A percentile compares a stretch with the other conserved stretches of the same genome.
phyloP scores from a whole-genome alignment of 192 early-diverging fungal genomes.

The Backusella morwellensis region DNA sequence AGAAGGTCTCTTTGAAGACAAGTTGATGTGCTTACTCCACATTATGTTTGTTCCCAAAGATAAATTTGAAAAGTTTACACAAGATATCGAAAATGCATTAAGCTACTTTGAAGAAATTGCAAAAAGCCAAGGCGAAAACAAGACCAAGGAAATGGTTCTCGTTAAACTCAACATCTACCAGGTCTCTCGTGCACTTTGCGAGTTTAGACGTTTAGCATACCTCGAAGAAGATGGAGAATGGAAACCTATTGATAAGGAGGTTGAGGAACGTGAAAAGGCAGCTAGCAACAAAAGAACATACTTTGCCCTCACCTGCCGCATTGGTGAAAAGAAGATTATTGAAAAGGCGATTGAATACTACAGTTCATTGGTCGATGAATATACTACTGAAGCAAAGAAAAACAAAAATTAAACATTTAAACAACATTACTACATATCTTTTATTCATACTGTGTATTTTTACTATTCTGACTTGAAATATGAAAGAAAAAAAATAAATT shows the following conservation, averaged over 20 bases:
- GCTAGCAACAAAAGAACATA: constrained; percentile 12
- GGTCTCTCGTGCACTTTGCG: constrained; percentile 19
- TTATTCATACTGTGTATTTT: neutral
- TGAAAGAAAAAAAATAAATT: neutral
- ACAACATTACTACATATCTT: neutral
- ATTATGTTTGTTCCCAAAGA: constrained; percentile 52
- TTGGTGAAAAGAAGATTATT: constrained; percentile 34
- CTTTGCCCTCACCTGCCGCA: constrained; percentile 33
- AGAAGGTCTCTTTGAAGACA: constrained; percentile 48
- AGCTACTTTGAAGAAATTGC: constrained; percentile 44
- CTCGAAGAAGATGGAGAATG: constrained; percentile 6
- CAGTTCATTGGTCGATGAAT: constrained; percentile 8
- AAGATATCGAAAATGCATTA: constrained; percentile 43
- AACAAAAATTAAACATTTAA: neutral
- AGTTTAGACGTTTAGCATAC: constrained; percentile 18
- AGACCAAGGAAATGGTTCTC: constrained; percentile 5
- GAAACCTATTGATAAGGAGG: constrained; percentile 2
- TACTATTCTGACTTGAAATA: neutral
- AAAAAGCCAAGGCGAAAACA: constrained; percentile 8
- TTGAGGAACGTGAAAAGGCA: constrained; percentile 20
- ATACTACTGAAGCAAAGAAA: neutral
- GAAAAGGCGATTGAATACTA: constrained; percentile 28
- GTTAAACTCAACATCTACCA: constrained; percentile 31
- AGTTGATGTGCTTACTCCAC: constrained; percentile 52
- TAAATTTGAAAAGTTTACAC: constrained; percentile 42